Base-by-base conservation (phyloP, 2,329 filamentous ascomycete genomes). In the Cryphonectria carpinicola region DNA sequence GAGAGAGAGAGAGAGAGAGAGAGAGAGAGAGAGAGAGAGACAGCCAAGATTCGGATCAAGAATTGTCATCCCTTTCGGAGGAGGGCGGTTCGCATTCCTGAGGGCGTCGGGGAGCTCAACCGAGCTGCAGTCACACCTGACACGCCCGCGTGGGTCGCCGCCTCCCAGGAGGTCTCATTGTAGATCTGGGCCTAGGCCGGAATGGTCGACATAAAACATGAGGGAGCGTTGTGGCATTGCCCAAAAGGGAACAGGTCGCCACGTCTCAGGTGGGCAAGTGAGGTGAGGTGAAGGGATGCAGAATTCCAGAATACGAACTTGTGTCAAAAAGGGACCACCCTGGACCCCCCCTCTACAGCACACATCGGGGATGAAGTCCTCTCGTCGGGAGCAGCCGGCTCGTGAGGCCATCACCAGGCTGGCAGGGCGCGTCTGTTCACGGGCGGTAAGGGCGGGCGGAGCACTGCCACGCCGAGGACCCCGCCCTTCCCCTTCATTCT, bases 241-340 rank as follows among this genome's bases (percentile, higher is more conserved):
- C 67, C 56, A 60, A 64, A 61, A 35, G 61, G 61, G 39, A 41
- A 28, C 37, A 25, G 62, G 35, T 41, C 32, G 28, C 32, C 58
- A 61, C 65, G 70, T 70, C 68, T 71, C 70, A 71, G 70, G 70
- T 65, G 56, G 46, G 54, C 67, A 35, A 39, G 35, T 35, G 32
- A 11, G 56, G n/a, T 49, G 56, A 61, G 32, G 63, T 41, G 25
- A 56, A 56, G 46, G 41, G 39, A 32, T 69, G 64, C 65, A 65
- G 46, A 22, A 46, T 66, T 54, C 49, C 39, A 41, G 35, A 63
- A 69, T 70, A 69, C 64, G 70, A 64, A 60, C 28, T 65, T 61
- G 63, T 67, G 58, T 58, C 54, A 32, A 22, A 49, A 49, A 14
- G 54, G 25, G 14, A 52, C 25, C 25, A 25, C 14, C 25, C 52